Evolutionary conservation across 768 basidiomycete genomes (phyloP), one percentile per base, ranked within the genome.

Genomic region (Ramaria rubella): DNA sequence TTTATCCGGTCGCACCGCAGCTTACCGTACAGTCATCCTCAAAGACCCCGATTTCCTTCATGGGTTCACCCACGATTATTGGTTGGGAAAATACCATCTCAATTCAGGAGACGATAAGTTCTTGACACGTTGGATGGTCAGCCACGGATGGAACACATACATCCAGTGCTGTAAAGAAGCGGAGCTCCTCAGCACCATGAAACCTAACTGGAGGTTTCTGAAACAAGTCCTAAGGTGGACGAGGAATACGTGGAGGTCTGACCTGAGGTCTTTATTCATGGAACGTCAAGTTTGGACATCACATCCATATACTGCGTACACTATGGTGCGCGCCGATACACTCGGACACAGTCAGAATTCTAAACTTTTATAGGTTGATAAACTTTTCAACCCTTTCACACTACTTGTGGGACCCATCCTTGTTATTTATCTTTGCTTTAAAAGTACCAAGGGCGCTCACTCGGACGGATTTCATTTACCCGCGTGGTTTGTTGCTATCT

Each of bases 41-140:
- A 94, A 94, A 71, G 94, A 94, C 67, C 93, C 93, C 8, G 90
- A 91, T 58, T 96, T 96, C 69, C 68, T 95, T 21, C 83, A 92
- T 64, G 90, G 90, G 26, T 96, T 95, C 73, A 94, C 92, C 15
- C 90, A 94, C 69, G 93, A 95, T 69, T 90, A 84, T 66, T 94
- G 92, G 92, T 71, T 93, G 33, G 90, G 86, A 55, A 94, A 93
- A 72, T 95, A 94, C 71, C 92, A 94, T 69, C 82, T 94, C 61
- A 94, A 94, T 69, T 92, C 89, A 3, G 91, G 92, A 23, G 92
- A 94, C 71, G 90, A 92, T 76, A 93, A 95, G 71, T 95, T 92
- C 73, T 73, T 95, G 67, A 97, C 94, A 17, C 76, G 93, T 44
- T 95, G 94, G 93, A 93, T 94, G 90, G 93, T 95, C 58, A 85